phyloP scores from a whole-genome alignment of 257 asterid genomes.

The Forsythia viridissima region DNA sequence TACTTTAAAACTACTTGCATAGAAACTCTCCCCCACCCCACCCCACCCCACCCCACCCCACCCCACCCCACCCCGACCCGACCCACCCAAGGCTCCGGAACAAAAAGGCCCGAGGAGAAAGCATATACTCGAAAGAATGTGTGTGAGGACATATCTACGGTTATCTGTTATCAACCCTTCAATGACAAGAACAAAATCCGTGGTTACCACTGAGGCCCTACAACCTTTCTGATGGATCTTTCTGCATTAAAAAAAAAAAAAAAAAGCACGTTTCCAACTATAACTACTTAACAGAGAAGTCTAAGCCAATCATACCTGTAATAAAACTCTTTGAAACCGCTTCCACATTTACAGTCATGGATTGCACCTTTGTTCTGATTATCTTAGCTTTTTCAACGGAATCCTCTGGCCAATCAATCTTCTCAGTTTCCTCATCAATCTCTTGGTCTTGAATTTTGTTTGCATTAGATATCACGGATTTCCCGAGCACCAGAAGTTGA shows the following conservation, averaged over 20 bases:
- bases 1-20: background rate
- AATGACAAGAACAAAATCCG: background rate
- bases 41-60: no score
- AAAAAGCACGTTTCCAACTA: background rate
- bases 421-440: slow-evolving; percentile 56
- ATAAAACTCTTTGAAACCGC: slow-evolving; percentile 71
- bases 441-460: slow-evolving; percentile 56
- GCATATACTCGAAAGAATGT: background rate
- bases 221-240: background rate
- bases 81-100: background rate
- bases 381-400: slow-evolving; percentile 79
- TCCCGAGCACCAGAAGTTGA: slow-evolving; percentile 83
- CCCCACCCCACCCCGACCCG: background rate
- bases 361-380: slow-evolving; percentile 62
- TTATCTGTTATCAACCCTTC: background rate
- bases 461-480: slow-evolving; percentile 64
- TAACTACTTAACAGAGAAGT: slow-evolving; percentile 3
- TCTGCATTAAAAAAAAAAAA: no score
- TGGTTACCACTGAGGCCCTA: background rate
- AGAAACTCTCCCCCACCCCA: background rate
- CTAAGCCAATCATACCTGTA: slow-evolving; percentile 61
- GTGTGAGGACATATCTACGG: background rate
- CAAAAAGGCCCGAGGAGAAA: background rate
- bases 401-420: slow-evolving; percentile 89
- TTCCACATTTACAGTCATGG: slow-evolving; percentile 71